A percentile compares a stretch with the other conserved stretches of the same genome.
These are phyloP conservation scores for Primulina huaijiensis DNA, from an alignment of 257 asterid species.

Conservation along the genomic window DNA sequence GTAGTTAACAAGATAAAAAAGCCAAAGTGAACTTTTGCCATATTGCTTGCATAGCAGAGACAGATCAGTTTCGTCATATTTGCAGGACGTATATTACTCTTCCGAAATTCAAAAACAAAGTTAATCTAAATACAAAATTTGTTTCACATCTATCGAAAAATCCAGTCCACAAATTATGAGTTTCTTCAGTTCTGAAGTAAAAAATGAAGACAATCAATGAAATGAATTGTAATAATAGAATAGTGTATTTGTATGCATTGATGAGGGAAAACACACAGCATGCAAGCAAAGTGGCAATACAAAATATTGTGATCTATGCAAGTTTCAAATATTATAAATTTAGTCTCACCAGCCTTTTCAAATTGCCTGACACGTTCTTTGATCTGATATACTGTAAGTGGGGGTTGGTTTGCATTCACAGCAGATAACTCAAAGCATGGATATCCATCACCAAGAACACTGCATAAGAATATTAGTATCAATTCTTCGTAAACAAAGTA, in stretches of 20 bases:
- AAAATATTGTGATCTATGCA: constrained; percentile 10
- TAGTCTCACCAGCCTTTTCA: constrained; percentile 73
- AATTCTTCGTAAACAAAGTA: not conserved
- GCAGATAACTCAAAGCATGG: constrained; percentile 96
- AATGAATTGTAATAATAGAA: not conserved
- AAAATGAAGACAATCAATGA: not conserved
- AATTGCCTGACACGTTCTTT: constrained; percentile 77
- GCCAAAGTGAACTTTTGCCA: not conserved
- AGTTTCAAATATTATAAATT: constrained; percentile 19
- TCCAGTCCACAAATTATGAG: not conserved
- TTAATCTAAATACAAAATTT: no score
- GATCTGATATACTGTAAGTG: constrained; percentile 65
- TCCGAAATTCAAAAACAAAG: not conserved
- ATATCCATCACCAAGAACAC: constrained; percentile 84
- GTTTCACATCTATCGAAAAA: not conserved
- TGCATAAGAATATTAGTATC: constrained; percentile 37
- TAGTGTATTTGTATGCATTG: no score
- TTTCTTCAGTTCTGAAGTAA: not conserved
- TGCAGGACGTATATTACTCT: not conserved
- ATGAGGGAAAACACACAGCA: not conserved
- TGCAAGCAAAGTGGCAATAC: not conserved
- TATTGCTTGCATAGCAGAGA: not conserved
- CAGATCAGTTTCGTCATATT: not conserved
- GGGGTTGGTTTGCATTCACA: constrained; percentile 95
- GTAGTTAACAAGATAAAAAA: not conserved